Evolutionary conservation across 225 moss, liverwort and hornwort genomes (phyloP).

Genomic region (Marchantia paleacea): DNA sequence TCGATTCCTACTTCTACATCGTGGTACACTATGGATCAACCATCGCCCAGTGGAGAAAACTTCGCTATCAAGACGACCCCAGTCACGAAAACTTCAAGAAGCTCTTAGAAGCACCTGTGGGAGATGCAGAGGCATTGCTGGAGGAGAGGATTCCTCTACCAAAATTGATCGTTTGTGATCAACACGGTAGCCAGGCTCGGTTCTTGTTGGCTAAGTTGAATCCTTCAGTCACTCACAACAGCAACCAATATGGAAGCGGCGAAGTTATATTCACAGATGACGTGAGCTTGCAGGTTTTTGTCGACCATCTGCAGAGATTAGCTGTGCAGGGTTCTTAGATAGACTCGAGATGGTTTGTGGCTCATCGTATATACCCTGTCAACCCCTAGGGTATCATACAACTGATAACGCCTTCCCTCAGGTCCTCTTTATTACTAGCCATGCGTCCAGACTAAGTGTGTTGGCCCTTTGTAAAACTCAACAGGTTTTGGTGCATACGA

Average conservation of each 20-base stretch:
- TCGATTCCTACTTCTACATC: constrained; percentile 90
- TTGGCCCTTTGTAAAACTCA: constrained; percentile 9
- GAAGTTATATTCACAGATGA: constrained; percentile 97
- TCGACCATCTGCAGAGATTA: constrained; percentile 90
- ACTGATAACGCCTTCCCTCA: neutral
- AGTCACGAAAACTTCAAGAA: constrained; percentile 78
- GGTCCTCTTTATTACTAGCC: neutral
- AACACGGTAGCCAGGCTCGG: constrained; percentile 94
- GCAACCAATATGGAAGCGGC: constrained; percentile 55
- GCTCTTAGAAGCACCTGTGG: constrained; percentile 73
- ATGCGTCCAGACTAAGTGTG: neutral
- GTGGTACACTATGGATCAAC: constrained; percentile 93
- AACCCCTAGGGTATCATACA: neutral
- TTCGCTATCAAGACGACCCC: constrained; percentile 80
- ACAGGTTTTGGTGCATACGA: neutral
- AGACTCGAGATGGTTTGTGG: constrained; percentile 4
- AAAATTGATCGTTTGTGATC: constrained; percentile 83
- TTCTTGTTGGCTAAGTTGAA: constrained; percentile 91
- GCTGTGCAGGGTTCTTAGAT: constrained; percentile 60
- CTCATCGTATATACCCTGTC: neutral
- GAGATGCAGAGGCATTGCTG: constrained; percentile 71
- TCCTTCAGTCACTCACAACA: constrained; percentile 86
- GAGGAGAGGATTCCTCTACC: constrained; percentile 80
- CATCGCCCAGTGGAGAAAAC: constrained; percentile 92
- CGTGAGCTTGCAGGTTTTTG: constrained; percentile 93